Conservation (phyloP, 164 flowering plant species). For the Chimonanthus praecox region DNA sequence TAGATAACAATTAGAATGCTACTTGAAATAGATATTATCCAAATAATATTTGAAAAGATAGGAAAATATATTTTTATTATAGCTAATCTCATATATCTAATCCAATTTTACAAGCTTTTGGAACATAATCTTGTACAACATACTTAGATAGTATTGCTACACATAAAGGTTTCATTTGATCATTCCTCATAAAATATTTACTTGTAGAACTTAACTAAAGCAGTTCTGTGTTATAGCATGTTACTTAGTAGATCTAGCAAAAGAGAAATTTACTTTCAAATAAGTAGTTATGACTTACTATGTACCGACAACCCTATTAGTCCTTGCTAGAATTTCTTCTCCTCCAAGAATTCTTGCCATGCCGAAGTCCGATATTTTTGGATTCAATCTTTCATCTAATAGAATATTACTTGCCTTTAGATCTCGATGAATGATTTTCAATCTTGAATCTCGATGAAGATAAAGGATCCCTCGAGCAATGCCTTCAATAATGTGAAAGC, state of each 20-base stretch:
- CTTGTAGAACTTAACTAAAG: too few species aligned
- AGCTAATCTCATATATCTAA: too few species aligned
- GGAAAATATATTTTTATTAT: too few species aligned
- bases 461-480: conserved; percentile 16
- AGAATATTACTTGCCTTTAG: conserved; percentile 13
- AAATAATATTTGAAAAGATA: too few species aligned
- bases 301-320: conserved; percentile 18
- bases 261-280: too few species aligned
- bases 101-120: background rate
- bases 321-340: conserved; percentile 7
- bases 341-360: conserved; percentile 17
- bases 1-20: too few species aligned
- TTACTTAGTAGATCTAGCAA: too few species aligned
- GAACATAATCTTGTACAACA: background rate
- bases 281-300: conserved; percentile 6
- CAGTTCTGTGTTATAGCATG: too few species aligned
- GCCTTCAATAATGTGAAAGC: conserved; percentile 14
- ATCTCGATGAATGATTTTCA: conserved; percentile 17
- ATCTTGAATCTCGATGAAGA: conserved; percentile 16
- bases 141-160: too few species aligned
- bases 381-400: conserved; percentile 12
- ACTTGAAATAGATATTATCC: too few species aligned
- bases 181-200: too few species aligned
- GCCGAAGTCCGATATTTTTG: conserved; percentile 18
- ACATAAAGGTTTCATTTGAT: too few species aligned